Conservation (phyloP, 2,329 filamentous ascomycete species). For the Fusarium vanettenii region DNA sequence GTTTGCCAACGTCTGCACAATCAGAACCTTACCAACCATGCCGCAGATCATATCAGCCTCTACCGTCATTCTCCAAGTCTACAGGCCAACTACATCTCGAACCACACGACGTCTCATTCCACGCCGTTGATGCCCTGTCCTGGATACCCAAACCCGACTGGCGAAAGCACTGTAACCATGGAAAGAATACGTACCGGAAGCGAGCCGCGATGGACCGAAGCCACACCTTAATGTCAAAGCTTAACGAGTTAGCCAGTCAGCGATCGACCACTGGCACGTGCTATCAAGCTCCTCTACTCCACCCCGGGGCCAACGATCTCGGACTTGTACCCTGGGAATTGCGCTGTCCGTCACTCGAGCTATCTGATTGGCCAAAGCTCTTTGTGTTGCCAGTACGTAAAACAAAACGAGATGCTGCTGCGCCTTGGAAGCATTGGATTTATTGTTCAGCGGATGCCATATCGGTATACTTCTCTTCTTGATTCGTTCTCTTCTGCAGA, state of each 20-base stretch:
- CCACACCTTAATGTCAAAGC: conserved; percentile 3
- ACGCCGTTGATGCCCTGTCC: not conserved
- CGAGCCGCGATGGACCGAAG: not conserved
- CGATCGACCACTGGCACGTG: not conserved
- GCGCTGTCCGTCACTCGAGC: not conserved
- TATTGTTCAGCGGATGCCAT: conserved; percentile 7
- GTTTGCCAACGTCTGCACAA: not conserved
- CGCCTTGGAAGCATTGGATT: not conserved
- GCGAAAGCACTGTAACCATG: not conserved
- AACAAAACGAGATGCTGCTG: conserved; percentile 2
- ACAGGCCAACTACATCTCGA: not conserved
- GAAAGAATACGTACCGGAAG: not conserved
- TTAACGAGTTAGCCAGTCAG: not conserved
- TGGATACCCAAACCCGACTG: not conserved
- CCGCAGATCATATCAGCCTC: not conserved
- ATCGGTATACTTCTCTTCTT: not conserved
- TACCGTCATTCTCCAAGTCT: not conserved
- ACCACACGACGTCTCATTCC: not conserved
- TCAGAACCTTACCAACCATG: not conserved
- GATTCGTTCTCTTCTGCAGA: not conserved
- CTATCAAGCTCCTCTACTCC: not conserved
- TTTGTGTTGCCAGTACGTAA: not conserved
- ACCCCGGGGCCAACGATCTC: not conserved
- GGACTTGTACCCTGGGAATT: not conserved
- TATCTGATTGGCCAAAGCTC: not conserved